Conservation (phyloP, 2,329 filamentous ascomycete genomes). For the Colletotrichum noveboracense region DNA sequence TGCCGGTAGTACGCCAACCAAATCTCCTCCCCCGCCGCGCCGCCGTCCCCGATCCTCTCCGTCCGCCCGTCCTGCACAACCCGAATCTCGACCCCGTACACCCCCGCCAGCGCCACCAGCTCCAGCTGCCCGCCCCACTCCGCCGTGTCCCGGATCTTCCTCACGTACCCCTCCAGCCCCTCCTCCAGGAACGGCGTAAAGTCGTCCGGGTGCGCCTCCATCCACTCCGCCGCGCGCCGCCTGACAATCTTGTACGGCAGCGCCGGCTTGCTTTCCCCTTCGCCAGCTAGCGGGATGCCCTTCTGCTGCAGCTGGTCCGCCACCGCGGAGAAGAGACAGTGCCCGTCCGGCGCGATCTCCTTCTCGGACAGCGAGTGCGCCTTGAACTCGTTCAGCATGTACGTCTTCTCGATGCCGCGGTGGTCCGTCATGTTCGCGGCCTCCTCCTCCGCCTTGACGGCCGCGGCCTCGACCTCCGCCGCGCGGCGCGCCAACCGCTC, state of each 20-base stretch:
- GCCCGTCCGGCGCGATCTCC: constrained; percentile 87
- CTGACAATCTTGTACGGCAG: constrained; percentile 71
- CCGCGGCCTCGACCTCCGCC: constrained; percentile 78
- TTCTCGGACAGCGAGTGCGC: constrained; percentile 72
- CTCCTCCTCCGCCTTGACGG: constrained; percentile 74
- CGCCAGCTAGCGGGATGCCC: constrained; percentile 44
- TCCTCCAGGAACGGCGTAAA: constrained; percentile 90
- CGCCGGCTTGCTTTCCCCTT: constrained; percentile 16
- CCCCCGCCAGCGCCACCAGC: constrained; percentile 80
- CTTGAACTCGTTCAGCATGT: constrained; percentile 73
- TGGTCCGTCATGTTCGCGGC: constrained; percentile 77
- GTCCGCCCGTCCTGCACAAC: constrained; percentile 85
- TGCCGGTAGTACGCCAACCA: constrained; percentile 97
- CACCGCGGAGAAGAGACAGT: constrained; percentile 92
- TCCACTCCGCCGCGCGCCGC: constrained; percentile 77
- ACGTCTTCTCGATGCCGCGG: constrained; percentile 70
- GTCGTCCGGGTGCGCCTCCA: constrained; percentile 74
- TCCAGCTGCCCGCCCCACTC: constrained; percentile 98
- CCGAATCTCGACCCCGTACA: constrained; percentile 80
- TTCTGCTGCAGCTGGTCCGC: constrained; percentile 77
- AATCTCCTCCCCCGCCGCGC: constrained; percentile 51
- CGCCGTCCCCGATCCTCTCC: constrained; percentile 71
- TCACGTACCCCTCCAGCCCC: constrained; percentile 73
- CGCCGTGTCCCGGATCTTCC: constrained; percentile 82
- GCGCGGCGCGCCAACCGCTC: constrained; percentile 88